A percentile compares a stretch with the other conserved stretches of the same genome.
phyloP scores from a whole-genome alignment of 2,329 filamentous ascomycete species.

The Hymenotorrendiella dingleyae region DNA sequence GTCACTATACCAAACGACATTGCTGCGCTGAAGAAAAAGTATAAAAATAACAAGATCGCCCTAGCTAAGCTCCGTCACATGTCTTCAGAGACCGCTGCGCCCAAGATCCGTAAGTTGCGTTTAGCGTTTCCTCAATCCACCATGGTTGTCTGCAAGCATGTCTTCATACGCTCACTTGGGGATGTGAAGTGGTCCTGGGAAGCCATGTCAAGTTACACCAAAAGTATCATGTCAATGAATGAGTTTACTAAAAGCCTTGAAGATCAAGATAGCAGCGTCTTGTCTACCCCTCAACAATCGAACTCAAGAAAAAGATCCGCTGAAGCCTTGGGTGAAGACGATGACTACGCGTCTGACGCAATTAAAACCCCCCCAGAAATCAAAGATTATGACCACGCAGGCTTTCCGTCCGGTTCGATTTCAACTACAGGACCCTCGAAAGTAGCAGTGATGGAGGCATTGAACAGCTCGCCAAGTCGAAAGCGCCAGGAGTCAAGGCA shows the following conservation, averaged over 20 bases:
- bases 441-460: constrained; percentile 25
- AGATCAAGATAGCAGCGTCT: constrained; percentile 4
- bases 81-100: constrained; percentile 14
- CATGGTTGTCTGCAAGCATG: constrained; percentile 25
- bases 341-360: constrained; percentile 7
- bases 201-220: constrained; percentile 25
- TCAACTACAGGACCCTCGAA: constrained; percentile 24
- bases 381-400: constrained; percentile 28
- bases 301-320: constrained; percentile 12
- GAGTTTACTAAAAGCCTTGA: constrained; percentile 17
- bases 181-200: constrained; percentile 27
- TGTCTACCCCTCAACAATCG: constrained; percentile 6
- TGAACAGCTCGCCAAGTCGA: constrained; percentile 15
- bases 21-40: no score
- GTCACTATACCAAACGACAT: no score
- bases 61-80: no score
- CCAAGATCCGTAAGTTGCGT: constrained; percentile 26
- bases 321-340: constrained; percentile 13
- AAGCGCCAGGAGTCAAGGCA: constrained; percentile 8
- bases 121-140: constrained; percentile 27
- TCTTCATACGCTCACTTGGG: constrained; percentile 23
- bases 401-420: constrained; percentile 29
- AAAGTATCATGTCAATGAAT: constrained; percentile 21
- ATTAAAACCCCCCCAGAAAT: constrained; percentile 27
- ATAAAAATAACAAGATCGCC: no score